A percentile compares a stretch with the other conserved stretches of the same genome.
Evolutionary conservation across 441 rosid species (phyloP).

Genomic region (Erodium chrysanthum): DNA sequence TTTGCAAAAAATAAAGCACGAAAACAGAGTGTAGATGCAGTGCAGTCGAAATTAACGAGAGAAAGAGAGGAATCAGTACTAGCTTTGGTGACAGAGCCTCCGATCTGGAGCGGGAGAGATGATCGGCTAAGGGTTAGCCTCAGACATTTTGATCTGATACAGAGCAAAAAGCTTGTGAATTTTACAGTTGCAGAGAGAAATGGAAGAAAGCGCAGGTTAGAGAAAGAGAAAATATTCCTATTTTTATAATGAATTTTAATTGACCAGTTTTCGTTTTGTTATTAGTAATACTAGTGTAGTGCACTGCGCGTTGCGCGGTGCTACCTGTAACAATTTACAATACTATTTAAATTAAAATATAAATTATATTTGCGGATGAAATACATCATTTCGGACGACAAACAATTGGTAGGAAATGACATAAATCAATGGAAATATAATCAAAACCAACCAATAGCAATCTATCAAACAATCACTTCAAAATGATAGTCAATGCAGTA

Average conservation of each 20-base stretch:
- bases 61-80: constrained; percentile 5
- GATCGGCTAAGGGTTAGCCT: neutral
- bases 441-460: no score
- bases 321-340: no score
- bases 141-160: neutral
- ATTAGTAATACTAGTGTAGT: no score
- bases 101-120: constrained; percentile 6
- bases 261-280: neutral
- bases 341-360: no score
- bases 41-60: neutral
- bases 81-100: neutral
- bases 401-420: no score
- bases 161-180: neutral
- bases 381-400: no score
- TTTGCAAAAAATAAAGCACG: neutral
- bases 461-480: no score
- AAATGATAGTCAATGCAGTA: no score
- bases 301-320: no score
- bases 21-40: neutral
- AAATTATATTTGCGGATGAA: no score
- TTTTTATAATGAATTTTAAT: no score
- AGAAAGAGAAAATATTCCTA: neutral
- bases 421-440: no score
- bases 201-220: neutral
- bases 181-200: neutral